Conservation (phyloP, 495 filamentous ascomycete species). For the Penicillium goetzii region DNA sequence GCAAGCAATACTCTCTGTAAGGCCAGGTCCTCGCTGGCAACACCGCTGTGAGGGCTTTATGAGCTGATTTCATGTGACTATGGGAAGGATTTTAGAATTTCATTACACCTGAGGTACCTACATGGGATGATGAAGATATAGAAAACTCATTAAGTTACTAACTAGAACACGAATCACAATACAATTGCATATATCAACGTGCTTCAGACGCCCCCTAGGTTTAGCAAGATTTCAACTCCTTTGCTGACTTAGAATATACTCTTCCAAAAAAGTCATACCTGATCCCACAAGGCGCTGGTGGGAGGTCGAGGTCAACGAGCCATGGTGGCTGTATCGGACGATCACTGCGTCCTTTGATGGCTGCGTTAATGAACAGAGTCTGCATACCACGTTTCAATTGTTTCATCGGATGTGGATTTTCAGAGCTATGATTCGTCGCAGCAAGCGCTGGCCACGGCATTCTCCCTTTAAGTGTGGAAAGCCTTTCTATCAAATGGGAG, state of each 20-base stretch:
- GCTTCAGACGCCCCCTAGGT: no score
- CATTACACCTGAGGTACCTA: no score
- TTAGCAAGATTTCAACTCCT: no score
- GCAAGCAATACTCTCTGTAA: neutral
- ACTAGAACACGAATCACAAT: no score
- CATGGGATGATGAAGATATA: no score
- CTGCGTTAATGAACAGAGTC: constrained; percentile 71
- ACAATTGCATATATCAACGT: no score
- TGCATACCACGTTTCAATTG: constrained; percentile 44
- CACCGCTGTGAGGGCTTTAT: no score
- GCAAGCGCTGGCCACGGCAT: constrained; percentile 12
- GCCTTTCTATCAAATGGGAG: constrained; percentile 43
- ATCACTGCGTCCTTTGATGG: constrained; percentile 47
- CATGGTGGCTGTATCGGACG: constrained; percentile 50
- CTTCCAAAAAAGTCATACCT: no score
- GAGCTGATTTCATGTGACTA: no score
- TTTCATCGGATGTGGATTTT: constrained; percentile 20
- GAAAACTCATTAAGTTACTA: no score
- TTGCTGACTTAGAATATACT: no score
- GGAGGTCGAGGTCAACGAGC: constrained; percentile 60
- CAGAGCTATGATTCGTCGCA: constrained; percentile 40
- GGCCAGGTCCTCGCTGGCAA: neutral
- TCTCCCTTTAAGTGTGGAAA: constrained; percentile 34
- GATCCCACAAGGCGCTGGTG: neutral
- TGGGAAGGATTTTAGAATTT: no score